Percentiles rank a stretch among this genome's conserved stretches.
Evolutionary conservation across 2,329 filamentous ascomycete genomes (phyloP).

Genomic region (Phaeomoniella chlamydospora): DNA sequence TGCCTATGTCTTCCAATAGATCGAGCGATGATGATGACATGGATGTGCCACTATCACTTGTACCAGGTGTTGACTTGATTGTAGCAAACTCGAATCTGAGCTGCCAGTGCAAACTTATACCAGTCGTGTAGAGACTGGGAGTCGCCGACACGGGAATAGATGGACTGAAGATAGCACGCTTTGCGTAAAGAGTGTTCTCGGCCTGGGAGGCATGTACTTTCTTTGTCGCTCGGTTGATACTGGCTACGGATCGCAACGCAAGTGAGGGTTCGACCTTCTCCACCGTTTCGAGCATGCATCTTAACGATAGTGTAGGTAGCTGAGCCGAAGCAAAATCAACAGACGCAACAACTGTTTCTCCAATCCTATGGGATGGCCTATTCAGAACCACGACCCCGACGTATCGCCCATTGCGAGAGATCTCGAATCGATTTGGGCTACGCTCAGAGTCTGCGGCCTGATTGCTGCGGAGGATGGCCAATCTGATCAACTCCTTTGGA

Average conservation of each 20-base stretch:
- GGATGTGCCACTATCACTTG: slow-evolving; percentile 18
- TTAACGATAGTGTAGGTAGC: slow-evolving; percentile 73
- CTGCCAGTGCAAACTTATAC: slow-evolving; percentile 77
- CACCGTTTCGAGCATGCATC: slow-evolving; percentile 69
- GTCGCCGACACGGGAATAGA: slow-evolving; percentile 73
- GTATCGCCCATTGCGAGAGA: slow-evolving; percentile 78
- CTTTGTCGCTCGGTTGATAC: slow-evolving; percentile 73
- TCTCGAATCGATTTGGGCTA: slow-evolving; percentile 87
- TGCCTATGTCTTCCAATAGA: slow-evolving; percentile 64
- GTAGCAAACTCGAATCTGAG: slow-evolving; percentile 88
- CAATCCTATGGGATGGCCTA: slow-evolving; percentile 74
- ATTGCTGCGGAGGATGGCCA: slow-evolving; percentile 76
- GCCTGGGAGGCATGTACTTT: slow-evolving; percentile 65
- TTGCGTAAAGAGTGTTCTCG: slow-evolving; percentile 70
- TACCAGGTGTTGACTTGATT: slow-evolving; percentile 32
- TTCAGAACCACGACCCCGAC: slow-evolving; percentile 84
- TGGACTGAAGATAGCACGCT: slow-evolving; percentile 64
- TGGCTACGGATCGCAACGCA: slow-evolving; percentile 71
- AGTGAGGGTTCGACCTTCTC: slow-evolving; percentile 71
- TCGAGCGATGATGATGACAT: slow-evolving; percentile 20
- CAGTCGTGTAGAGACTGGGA: slow-evolving; percentile 83
- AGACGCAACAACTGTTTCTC: slow-evolving; percentile 70
- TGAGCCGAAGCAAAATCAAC: slow-evolving; percentile 70
- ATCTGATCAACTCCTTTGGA: slow-evolving; percentile 75
- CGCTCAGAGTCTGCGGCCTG: slow-evolving; percentile 50